phyloP scores from a whole-genome alignment of 805 yeast genomes.

The Grigorovia humatica region DNA sequence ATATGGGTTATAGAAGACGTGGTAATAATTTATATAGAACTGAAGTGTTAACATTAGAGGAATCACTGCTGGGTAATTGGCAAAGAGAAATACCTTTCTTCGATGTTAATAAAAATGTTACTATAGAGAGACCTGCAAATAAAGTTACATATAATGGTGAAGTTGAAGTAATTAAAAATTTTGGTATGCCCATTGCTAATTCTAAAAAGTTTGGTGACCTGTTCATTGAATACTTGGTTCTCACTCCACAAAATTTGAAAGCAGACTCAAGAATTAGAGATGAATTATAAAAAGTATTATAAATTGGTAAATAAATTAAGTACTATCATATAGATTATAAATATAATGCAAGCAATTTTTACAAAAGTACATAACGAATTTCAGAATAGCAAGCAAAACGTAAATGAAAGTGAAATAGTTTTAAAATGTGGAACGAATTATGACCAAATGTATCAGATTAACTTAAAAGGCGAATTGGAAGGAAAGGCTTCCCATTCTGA shows the following conservation, averaged over 20 bases:
- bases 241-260: slow-evolving; percentile 30
- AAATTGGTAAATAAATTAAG: not conserved
- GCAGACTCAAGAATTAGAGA: slow-evolving; percentile 8
- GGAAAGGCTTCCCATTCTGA: slow-evolving; percentile 24
- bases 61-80: slow-evolving; percentile 81
- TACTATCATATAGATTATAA: slow-evolving; percentile 3
- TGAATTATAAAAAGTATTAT: slow-evolving; percentile 11
- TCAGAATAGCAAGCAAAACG: slow-evolving; percentile 1
- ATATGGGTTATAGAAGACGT: slow-evolving; percentile 80
- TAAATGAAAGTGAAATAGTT: too few relatives aligned
- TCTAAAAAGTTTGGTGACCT: slow-evolving; percentile 41
- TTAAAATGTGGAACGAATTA: slow-evolving; percentile 26
- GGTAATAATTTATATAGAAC: slow-evolving; percentile 67
- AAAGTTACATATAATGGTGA: slow-evolving; percentile 52
- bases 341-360: not conserved
- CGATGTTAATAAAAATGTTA: slow-evolving; percentile 44
- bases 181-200: slow-evolving; percentile 66
- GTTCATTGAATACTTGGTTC: slow-evolving; percentile 38
- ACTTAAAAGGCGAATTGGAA: slow-evolving; percentile 13
- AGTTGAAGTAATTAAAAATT: slow-evolving; percentile 57
- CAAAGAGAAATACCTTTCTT: slow-evolving; percentile 51
- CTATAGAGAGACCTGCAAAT: slow-evolving; percentile 42
- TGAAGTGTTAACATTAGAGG: slow-evolving; percentile 62
- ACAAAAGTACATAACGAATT: not conserved
- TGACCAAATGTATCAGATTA: slow-evolving; percentile 31